Evolutionary conservation across 2,329 filamentous ascomycete genomes (phyloP).

Genomic region (Penicillium palitans): DNA sequence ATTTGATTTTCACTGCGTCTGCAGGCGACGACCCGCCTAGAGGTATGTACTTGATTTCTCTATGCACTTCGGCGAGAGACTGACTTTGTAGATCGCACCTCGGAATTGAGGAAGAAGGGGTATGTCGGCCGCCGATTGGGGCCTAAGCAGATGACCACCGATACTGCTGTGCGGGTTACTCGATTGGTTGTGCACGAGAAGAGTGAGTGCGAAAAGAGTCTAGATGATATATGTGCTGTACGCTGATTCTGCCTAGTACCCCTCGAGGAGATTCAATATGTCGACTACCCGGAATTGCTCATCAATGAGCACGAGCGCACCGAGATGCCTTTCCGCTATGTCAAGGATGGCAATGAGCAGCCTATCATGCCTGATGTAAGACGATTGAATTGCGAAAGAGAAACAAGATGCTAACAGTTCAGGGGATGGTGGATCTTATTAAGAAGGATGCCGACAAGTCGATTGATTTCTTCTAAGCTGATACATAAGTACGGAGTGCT

Average conservation of each 20-base stretch:
- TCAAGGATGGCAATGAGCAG: conserved; percentile 69
- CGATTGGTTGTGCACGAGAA: conserved; percentile 82
- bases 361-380: conserved; percentile 89
- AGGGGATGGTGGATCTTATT: conserved; percentile 96
- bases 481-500: too few relatives aligned
- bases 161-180: conserved; percentile 93
- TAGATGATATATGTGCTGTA: background rate
- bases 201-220: conserved; percentile 51
- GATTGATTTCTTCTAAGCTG: conserved; percentile 72
- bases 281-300: conserved; percentile 85
- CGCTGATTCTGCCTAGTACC: conserved; percentile 55
- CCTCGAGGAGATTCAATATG: conserved; percentile 74
- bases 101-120: conserved; percentile 91
- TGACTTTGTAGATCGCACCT: conserved; percentile 72
- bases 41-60: conserved; percentile 57
- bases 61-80: background rate
- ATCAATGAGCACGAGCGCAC: conserved; percentile 92
- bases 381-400: conserved; percentile 11
- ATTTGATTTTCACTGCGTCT: conserved; percentile 8
- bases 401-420: conserved; percentile 17
- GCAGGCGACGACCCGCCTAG: conserved; percentile 88
- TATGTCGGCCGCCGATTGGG: conserved; percentile 85
- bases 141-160: conserved; percentile 96
- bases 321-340: conserved; percentile 97
- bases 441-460: conserved; percentile 91